Conservation (phyloP, 345 rosid genomes). For the Moricandia moricandioides region DNA sequence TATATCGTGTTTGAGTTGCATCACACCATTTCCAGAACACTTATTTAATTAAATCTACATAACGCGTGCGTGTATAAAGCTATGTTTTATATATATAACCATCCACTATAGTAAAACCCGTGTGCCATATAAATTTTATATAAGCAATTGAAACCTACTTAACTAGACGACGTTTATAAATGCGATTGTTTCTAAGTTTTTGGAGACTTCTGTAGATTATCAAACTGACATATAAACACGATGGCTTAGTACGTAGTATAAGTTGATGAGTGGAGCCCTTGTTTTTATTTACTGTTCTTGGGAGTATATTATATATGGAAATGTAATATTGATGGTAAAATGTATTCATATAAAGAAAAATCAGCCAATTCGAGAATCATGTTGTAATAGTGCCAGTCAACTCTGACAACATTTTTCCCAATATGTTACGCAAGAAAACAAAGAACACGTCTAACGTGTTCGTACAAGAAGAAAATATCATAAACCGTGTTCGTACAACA, state of each 20-base stretch:
- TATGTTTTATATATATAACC: not conserved
- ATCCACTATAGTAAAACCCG: slow-evolving; percentile 3
- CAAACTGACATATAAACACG: slow-evolving; percentile 12
- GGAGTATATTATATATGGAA: slow-evolving; percentile 23
- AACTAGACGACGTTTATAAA: slow-evolving; percentile 5
- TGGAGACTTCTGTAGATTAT: not conserved
- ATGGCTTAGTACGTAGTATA: not conserved
- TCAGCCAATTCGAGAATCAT: slow-evolving; percentile 17
- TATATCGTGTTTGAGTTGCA: not conserved
- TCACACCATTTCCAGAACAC: slow-evolving; percentile 13
- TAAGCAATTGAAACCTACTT: not conserved
- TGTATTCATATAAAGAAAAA: slow-evolving; percentile 2
- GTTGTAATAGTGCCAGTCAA: slow-evolving; percentile 31
- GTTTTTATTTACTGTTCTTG: not conserved
- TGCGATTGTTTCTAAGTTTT: slow-evolving; percentile 1
- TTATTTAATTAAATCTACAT: not conserved
- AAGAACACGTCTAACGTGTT: slow-evolving; percentile 31
- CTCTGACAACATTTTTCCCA: slow-evolving; percentile 33
- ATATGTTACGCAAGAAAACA: slow-evolving; percentile 27
- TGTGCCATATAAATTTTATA: not conserved
- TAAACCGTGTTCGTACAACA: slow-evolving; percentile 26
- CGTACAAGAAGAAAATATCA: slow-evolving; percentile 25
- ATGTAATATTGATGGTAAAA: slow-evolving; percentile 8
- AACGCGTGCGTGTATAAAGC: not conserved
- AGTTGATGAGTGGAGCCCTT: slow-evolving; percentile 28